Percentiles rank a stretch among this genome's conserved stretches.
phyloP scores from a whole-genome alignment of 2,329 filamentous ascomycete genomes.

The Monosporascus sp. region DNA sequence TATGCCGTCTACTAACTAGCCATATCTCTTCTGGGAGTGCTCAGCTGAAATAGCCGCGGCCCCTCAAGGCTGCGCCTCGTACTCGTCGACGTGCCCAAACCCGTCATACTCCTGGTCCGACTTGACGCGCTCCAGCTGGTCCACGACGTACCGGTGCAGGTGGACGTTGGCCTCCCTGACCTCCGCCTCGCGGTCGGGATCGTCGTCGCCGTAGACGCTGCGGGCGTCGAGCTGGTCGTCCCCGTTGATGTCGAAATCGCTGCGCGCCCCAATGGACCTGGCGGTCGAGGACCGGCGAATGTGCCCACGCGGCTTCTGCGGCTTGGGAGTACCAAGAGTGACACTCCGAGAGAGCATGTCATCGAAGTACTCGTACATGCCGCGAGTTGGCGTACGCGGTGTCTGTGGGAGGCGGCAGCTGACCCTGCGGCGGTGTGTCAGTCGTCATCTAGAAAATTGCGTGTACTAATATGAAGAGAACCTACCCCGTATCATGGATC shows the following conservation, averaged over 20 bases:
- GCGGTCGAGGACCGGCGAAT: conserved; percentile 76
- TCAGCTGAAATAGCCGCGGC: no score
- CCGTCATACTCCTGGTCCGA: conserved; percentile 38
- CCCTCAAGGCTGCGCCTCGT: conserved; percentile 22
- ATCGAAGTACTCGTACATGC: conserved; percentile 92
- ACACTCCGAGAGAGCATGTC: conserved; percentile 67
- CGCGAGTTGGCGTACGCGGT: conserved; percentile 76
- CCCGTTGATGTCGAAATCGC: conserved; percentile 62
- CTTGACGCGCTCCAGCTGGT: conserved; percentile 71
- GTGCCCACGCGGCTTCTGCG: conserved; percentile 39
- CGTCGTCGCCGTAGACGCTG: conserved; percentile 43
- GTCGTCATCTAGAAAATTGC: conserved; percentile 14
- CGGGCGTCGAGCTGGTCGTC: conserved; percentile 40
- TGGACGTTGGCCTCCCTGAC: conserved; percentile 59
- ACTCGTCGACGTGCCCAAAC: conserved; percentile 28
- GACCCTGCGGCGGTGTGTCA: conserved; percentile 52
- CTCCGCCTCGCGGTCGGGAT: conserved; percentile 46
- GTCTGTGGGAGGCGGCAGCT: conserved; percentile 91
- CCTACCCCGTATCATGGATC: conserved; percentile 95
- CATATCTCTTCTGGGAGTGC: no score
- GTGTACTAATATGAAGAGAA: conserved; percentile 7
- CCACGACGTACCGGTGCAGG: conserved; percentile 74
- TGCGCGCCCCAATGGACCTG: conserved; percentile 77
- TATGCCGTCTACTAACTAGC: no score
- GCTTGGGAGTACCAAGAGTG: conserved; percentile 30